These are phyloP conservation scores for Phlegmacium glaucopus DNA, from an alignment of 768 basidiomycete species.

Conservation along the genomic window DNA sequence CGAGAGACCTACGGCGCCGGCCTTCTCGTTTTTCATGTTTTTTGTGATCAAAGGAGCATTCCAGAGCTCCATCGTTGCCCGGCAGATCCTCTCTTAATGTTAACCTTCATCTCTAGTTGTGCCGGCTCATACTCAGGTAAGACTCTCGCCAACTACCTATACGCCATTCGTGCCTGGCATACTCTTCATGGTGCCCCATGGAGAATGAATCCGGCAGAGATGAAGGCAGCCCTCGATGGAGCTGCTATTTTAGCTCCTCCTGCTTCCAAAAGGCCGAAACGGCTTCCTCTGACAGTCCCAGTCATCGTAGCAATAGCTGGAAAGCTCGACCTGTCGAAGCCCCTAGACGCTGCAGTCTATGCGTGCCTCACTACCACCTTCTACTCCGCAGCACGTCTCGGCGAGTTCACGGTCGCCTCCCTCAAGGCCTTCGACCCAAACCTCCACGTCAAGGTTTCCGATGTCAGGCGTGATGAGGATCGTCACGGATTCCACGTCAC, in stretches of 20 bases:
- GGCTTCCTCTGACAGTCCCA: conserved; percentile 1
- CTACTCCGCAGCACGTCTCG: conserved; percentile 2
- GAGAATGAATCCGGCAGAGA: neutral
- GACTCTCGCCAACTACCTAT: conserved; percentile 26
- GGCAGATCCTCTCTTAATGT: conserved; percentile 13
- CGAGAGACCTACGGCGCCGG: conserved; percentile 1
- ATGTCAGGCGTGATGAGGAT: neutral
- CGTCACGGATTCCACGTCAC: conserved; percentile 15
- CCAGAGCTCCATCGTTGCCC: conserved; percentile 24
- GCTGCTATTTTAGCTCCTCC: conserved; percentile 3
- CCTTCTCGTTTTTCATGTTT: conserved; percentile 3
- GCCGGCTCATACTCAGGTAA: conserved; percentile 25
- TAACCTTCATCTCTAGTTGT: conserved; percentile 11
- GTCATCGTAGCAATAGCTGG: neutral
- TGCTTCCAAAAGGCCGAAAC: conserved; percentile 1
- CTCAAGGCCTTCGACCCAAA: conserved; percentile 12
- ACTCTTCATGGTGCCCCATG: conserved; percentile 20
- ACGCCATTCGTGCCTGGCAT: conserved; percentile 32
- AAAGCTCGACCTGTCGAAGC: conserved; percentile 7
- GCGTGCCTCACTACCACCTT: conserved; percentile 20
- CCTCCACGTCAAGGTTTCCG: conserved; percentile 5
- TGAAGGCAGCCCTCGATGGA: conserved; percentile 2
- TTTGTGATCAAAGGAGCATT: conserved; percentile 5
- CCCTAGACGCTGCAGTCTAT: conserved; percentile 17
- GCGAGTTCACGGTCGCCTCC: conserved; percentile 19